Evolutionary conservation across 345 rosid species (phyloP), one percentile per base, ranked within the genome.

Genomic region (Citrus glauca): DNA sequence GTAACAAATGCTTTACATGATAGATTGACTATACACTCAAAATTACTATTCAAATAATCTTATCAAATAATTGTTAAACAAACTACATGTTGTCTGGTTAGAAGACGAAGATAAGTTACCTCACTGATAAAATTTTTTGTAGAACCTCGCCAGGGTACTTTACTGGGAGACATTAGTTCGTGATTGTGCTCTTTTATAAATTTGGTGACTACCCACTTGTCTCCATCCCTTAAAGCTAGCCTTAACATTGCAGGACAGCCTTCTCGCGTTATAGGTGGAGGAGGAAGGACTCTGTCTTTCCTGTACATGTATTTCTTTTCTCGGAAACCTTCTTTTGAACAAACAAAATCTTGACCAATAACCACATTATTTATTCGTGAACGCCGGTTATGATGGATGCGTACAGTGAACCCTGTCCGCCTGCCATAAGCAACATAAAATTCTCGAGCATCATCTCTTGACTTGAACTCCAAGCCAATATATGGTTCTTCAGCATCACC

Each of bases 291-390:
- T 69, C 90, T 88, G 60, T 88, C 90, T 79, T 82, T 84, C 87
- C 89, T 79, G 69, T 84, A 81, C 24, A 86, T 72, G 73, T 88
- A 88, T 69, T 88, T 88, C 85, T 88, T 88, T 40, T 82, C 90
- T 20, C 90, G 90, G 72, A 82, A 88, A 1, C 90, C 89, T 81
- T 88, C 90, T 77, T 84, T 88, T 0, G 89, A 86, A 79, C 90
- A 88, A 65, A 88, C 90, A 81, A 88, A 88, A 82, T 88, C 90
- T 82, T 88, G 89, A 67, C 90, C 87, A 24, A 88, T 88, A 27
- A 88, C 87, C 62, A 67, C 62, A 61, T 88, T 88, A 73, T 88
- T 88, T 69, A 88, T 81, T 38, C 89, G 78, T 30, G 89, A 88
- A 33, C 89, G 85, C 4, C 89, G 76, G 75, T 88, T 88, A 78